A percentile compares a stretch with the other conserved stretches of the same genome.
These are phyloP conservation scores for Elsinoe ampelina DNA, from an alignment of 2,329 filamentous ascomycete genomes.

Conservation along the genomic window DNA sequence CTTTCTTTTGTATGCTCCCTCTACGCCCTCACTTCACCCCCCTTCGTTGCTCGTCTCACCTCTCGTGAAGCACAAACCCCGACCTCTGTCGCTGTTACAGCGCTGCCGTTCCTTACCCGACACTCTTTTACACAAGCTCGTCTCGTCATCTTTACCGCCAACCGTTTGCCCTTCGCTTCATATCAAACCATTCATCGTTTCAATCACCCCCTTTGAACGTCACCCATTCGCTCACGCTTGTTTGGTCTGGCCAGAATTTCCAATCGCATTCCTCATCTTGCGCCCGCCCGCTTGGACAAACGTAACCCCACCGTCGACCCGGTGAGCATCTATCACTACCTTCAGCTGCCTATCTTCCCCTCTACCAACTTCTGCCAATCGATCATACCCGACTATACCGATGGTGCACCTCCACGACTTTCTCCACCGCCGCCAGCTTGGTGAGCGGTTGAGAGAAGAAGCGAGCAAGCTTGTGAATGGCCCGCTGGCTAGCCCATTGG, in stretches of 20 bases:
- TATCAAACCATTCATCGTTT: conserved; percentile 13
- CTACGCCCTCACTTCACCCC: background rate
- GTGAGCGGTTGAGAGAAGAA: conserved; percentile 1
- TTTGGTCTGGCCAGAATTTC: conserved; percentile 11
- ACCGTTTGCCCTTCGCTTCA: conserved; percentile 7
- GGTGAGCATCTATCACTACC: conserved; percentile 3
- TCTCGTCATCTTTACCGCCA: background rate
- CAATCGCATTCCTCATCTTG: conserved; percentile 7
- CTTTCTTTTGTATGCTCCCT: background rate
- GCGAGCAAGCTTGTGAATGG: background rate
- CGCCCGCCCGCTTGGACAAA: background rate
- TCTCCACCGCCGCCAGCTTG: conserved; percentile 8
- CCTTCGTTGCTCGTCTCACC: conserved; percentile 2
- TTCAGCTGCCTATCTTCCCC: background rate
- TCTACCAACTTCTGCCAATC: conserved; percentile 3
- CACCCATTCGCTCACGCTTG: conserved; percentile 5
- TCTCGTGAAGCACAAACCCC: background rate
- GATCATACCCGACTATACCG: background rate
- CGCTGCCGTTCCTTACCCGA: conserved; percentile 7
- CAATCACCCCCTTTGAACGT: conserved; percentile 11
- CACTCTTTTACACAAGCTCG: background rate
- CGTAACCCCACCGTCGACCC: conserved; percentile 1
- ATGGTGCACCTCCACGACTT: conserved; percentile 13
- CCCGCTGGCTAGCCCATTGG: background rate
- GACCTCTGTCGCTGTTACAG: conserved; percentile 8